Evolutionary conservation across 1,139 yeast genomes (phyloP), one percentile per base, ranked within the genome.

Genomic region (Hyphopichia wangnamkhiaoensis): DNA sequence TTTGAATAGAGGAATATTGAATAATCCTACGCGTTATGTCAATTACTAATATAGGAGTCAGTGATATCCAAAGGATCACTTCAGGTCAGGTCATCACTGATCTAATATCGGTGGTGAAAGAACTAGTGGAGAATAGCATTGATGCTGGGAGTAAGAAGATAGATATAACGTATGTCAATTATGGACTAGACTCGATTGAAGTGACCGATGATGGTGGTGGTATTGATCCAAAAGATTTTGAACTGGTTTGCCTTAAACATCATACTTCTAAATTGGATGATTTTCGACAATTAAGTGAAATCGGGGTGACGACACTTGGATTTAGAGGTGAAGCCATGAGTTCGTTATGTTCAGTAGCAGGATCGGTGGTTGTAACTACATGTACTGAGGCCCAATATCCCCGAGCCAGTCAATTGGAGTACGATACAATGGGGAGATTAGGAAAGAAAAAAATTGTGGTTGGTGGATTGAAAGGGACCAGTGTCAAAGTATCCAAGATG

Each of bases 51-150:
- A 79, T 84, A 5, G 65, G 65, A 26, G 42, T 40, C 3, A 49
- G 54, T 5, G 87, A 84, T 49, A 73, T 90, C 8, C 89, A 86
- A 48, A 71, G 76, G 43, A 79, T 93, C 41, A 89, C 97, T 0
- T 88, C 97, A 0, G 97, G 97, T 0, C 98, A 93, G 59, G 98
- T 93, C 15, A 86, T 93, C 18, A 78, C 83, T 6, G 96, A 88
- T 52, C 63, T 93, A 28, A 70, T 79, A 0, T 79, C 91, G 1
- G 85, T 88, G 0, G 80, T 85, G 25, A 93, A 93, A 56, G 98
- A 93, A 58, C 65, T 91, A 9, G 71, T 93, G 2, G 98, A 93
- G 53, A 93, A 93, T 56, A 68, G 95, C 32, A 67, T 93, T 8
- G 98, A 91, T 61, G 95, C 97, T 0, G 59, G 71, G 21, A 77